Evolutionary conservation across 1,284 basidiomycete genomes (phyloP), one percentile per base, ranked within the genome.

Genomic region (Apiotrichum domesticum): DNA sequence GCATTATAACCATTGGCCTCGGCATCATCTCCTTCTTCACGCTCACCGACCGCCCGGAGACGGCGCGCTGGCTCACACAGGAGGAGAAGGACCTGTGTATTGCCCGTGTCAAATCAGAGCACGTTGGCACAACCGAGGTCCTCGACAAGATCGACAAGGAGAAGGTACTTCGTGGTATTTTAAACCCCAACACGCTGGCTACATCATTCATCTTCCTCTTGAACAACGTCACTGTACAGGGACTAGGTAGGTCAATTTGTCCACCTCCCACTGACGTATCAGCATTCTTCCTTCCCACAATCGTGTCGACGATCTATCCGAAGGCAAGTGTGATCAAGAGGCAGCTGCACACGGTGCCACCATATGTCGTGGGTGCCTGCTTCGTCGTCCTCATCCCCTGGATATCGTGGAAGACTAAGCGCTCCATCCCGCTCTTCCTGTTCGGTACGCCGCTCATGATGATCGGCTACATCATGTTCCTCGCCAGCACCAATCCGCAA

Each of bases 301-400:
- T 77, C 15, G 70, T 78, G 13, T 37, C 55, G 0, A 70, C 67
- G 2, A 70, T 78, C 57, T 79, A 71, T 63, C 77, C 77, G 0
- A 58, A 57, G 8, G 52, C 62, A 33, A 63, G 67, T 0, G 67
- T 70, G 9, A 64, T 78, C 42, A 46, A 67, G 11, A 63, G 72
- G 40, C 76, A 78, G 53, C 66, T 76, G 4, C 63, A 66, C n/a
- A 74, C 72, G 3, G 74, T 76, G 0, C 75, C 74, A 1, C 71
- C 71, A 5, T 70, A 72, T 53, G 56, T 75, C 8, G 67, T 66
- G 7, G 73, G 73, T 2, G 73, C 68, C 1, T 46, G 66, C 15
- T 63, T 65, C 21, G 65, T 66, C 1, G 42, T 75, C 8, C 21
- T 56, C 14, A 46, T 70, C 11, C 63, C 71, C 14, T 72, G 66